phyloP scores from a whole-genome alignment of 371 early-diverging fungal genomes.

The Mucor mucedo region DNA sequence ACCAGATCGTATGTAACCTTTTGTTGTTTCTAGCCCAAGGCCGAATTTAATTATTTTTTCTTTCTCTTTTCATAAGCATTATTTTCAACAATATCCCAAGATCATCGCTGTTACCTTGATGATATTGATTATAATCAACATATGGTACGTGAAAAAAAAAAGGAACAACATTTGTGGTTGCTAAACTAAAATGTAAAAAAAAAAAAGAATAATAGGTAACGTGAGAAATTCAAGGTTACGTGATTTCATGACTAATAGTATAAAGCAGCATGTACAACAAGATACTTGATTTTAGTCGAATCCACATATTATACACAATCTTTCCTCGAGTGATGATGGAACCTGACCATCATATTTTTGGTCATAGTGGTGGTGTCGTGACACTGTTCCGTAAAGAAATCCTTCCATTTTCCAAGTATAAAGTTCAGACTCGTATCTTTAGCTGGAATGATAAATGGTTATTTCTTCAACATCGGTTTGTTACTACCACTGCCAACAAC shows the following conservation, averaged over 20 bases:
- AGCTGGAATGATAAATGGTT: constrained; percentile 69
- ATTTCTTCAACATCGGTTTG: constrained; percentile 48
- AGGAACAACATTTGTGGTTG: too few relatives aligned
- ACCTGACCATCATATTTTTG: constrained; percentile 35
- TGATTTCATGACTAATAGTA: constrained; percentile 66
- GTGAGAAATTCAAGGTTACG: constrained; percentile 28
- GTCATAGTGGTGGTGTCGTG: constrained; percentile 44
- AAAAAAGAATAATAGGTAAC: constrained; percentile 44
- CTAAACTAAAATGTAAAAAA: too few relatives aligned
- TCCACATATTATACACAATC: constrained; percentile 48
- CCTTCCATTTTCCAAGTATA: constrained; percentile 53
- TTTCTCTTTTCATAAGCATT: constrained; percentile 9
- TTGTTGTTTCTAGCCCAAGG: neutral
- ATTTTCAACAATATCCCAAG: constrained; percentile 32
- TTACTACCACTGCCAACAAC: constrained; percentile 4
- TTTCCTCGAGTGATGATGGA: constrained; percentile 52
- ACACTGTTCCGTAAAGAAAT: constrained; percentile 62
- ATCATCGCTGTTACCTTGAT: constrained; percentile 45
- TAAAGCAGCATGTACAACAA: constrained; percentile 59
- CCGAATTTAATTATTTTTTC: neutral
- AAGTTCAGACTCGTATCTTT: constrained; percentile 56
- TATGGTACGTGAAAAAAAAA: constrained; percentile 34
- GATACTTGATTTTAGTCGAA: constrained; percentile 59
- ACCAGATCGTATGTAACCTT: constrained; percentile 41
- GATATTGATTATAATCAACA: constrained; percentile 57